Base-by-base conservation (phyloP, 1,284 basidiomycete species). In the Pyrrhoderma lamaoense region DNA sequence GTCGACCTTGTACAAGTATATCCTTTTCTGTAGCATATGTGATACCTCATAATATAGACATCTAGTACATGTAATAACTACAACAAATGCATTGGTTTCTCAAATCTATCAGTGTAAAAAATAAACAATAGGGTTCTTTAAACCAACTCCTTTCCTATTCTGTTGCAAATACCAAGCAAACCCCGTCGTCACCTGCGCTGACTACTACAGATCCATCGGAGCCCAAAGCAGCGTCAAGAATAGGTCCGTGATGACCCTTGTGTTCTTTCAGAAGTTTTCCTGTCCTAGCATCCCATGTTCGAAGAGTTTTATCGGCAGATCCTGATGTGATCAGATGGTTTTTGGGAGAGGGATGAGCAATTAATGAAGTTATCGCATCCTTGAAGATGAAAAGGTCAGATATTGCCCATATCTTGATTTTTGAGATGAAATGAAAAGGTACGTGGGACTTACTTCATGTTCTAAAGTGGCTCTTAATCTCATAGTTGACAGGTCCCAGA, bases 401-500 rank as follows among this genome's bases (percentile, higher is more conserved):
- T 7, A 40, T 40, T 8, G 8, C n/a, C 62, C 22, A 34, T 14
- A 50, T 50, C 19, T 7, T 45, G 27, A 2, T 9, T 19, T 9
- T 19, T 25, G 47, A 27, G 22, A 8, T 14, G 25, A 40, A 52
- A 31, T 43, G 50, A 43, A 38, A 7, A 56, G 18, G 35, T 34
- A 11, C n/a, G n/a, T n/a, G n/a, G n/a, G n/a, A 73, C 79, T 54
- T 57, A 92, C 89, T 66, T 82, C 73, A 62, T 95, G 92, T 56
- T 85, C 74, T 5, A 93, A 70, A 25, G 89, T 90, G 19, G 84
- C 77, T 52, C 93, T 79, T 45, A 93, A 66, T 54, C 87, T 77
- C 73, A 88, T 89, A 11, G 90, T 92, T 44, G 77, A 77, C 37
- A 95, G 74, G 68, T 99, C 95, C 93, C 93, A 98, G 40, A 97